A percentile compares a stretch with the other conserved stretches of the same genome.
Evolutionary conservation across 169 alveolate genomes (phyloP).

Genomic region (Eimeria maxima): DNA sequence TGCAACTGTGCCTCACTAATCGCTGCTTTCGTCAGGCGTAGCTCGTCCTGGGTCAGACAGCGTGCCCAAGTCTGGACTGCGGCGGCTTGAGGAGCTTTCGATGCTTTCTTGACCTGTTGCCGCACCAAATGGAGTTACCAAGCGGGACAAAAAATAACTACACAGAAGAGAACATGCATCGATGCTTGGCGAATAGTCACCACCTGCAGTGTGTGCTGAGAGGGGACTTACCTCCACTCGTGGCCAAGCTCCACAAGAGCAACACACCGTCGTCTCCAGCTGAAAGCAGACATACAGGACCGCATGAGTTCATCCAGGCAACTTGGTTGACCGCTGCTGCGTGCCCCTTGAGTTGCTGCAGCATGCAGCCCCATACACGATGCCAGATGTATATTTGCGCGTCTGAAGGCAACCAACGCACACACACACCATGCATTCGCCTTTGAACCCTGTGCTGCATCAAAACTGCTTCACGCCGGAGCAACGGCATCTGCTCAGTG

Average conservation of each 20-base stretch:
- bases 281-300: conserved; percentile 45
- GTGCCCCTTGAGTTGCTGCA: conserved; percentile 90
- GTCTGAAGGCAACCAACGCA: conserved; percentile 63
- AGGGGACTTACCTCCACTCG: background rate
- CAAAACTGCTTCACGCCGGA: background rate
- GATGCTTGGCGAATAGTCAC: background rate
- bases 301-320: conserved; percentile 88
- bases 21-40: conserved; percentile 48
- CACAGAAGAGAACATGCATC: background rate
- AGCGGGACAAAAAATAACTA: background rate
- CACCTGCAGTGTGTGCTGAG: background rate
- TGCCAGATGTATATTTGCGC: conserved; percentile 93
- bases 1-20: background rate
- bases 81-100: background rate
- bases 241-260: conserved; percentile 48
- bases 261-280: conserved; percentile 73
- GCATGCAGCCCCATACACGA: conserved; percentile 89
- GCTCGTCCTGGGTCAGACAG: conserved; percentile 6
- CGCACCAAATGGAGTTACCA: background rate
- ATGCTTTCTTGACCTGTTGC: conserved; percentile 17
- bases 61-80: conserved; percentile 14
- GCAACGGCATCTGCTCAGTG: background rate
- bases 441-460: background rate
- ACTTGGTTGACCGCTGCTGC: conserved; percentile 92
- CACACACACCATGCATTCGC: background rate